A percentile compares a stretch with the other conserved stretches of the same genome.
These are phyloP conservation scores for Phialocephala subalpina DNA, from an alignment of 2,329 filamentous ascomycete genomes.

Conservation along the genomic window DNA sequence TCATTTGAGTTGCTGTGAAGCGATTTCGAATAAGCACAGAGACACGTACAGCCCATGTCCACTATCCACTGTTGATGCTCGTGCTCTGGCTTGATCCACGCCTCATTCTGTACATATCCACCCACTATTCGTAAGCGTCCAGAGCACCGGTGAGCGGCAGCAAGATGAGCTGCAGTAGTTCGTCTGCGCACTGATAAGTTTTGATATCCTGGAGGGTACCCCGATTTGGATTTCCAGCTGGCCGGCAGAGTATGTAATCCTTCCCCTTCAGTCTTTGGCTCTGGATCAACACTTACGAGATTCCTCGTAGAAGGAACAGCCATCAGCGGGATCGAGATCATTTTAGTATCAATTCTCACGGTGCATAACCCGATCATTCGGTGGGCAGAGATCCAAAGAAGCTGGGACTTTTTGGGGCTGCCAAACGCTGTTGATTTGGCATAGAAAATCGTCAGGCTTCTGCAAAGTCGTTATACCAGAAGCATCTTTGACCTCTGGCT, in stretches of 20 bases:
- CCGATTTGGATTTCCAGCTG: slow-evolving; percentile 35
- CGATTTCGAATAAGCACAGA: slow-evolving; percentile 6
- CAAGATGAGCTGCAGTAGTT: slow-evolving; percentile 45
- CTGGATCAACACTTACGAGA: slow-evolving; percentile 2
- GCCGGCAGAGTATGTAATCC: slow-evolving; percentile 14
- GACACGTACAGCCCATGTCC: slow-evolving; percentile 13
- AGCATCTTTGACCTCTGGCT: neutral
- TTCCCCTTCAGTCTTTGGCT: neutral
- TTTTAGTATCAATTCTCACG: neutral
- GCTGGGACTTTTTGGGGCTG: too few species aligned
- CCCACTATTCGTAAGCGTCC: slow-evolving; percentile 31
- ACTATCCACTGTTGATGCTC: slow-evolving; percentile 12
- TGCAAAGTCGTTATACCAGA: too few species aligned
- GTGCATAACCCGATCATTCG: too few species aligned
- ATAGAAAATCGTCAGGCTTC: too few species aligned
- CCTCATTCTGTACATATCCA: slow-evolving; percentile 16
- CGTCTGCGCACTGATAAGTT: slow-evolving; percentile 36
- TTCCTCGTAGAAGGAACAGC: neutral
- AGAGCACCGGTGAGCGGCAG: slow-evolving; percentile 41
- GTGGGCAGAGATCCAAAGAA: too few species aligned
- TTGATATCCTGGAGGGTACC: slow-evolving; percentile 30
- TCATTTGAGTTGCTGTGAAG: slow-evolving; percentile 1
- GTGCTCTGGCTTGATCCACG: slow-evolving; percentile 16
- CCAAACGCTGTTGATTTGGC: too few species aligned
- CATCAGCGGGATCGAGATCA: neutral